Conservation (phyloP, 495 filamentous ascomycete genomes). For the Penicillium atrosanguineum region DNA sequence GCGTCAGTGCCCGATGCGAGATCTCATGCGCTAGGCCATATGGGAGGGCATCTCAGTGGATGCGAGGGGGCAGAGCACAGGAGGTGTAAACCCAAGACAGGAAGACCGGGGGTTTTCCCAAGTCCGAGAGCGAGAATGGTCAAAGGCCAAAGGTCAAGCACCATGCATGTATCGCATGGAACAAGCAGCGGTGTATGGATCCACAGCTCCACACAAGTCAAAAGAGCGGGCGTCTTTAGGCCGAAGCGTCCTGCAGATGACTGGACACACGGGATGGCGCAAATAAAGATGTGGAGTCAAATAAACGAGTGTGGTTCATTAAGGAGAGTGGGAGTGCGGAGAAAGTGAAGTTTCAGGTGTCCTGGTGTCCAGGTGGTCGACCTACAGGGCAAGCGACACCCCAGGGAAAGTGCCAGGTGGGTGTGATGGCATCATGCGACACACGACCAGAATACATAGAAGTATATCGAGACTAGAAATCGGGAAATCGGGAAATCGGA, state of each 20-base stretch:
- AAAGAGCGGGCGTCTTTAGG: conserved; percentile 3
- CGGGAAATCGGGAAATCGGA: not conserved
- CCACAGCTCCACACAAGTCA: not conserved
- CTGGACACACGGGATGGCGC: conserved; percentile 20
- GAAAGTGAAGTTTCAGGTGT: not conserved
- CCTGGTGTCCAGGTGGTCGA: not conserved
- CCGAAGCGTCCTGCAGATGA: conserved; percentile 19
- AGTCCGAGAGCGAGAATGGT: conserved; percentile 7
- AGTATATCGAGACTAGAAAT: not conserved
- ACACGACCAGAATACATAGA: not conserved
- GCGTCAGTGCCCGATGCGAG: conserved; percentile 12
- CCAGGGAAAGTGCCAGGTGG: conserved; percentile 10
- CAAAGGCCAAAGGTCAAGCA: conserved; percentile 7
- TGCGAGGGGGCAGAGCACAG: conserved; percentile 13
- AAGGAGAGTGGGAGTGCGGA: not conserved
- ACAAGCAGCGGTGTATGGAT: conserved; percentile 32
- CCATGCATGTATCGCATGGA: conserved; percentile 14
- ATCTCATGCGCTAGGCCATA: conserved; percentile 20
- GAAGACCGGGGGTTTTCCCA: conserved; percentile 1
- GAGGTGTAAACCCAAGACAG: not conserved
- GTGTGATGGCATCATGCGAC: conserved; percentile 27
- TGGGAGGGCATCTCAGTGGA: conserved; percentile 8
- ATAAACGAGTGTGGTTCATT: conserved; percentile 7
- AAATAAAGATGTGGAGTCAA: conserved; percentile 29
- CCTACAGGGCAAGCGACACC: not conserved